Percentiles rank a stretch among this genome's conserved stretches.
These are phyloP conservation scores for Physocladia obscura DNA, from an alignment of 192 early-diverging fungal species.

Conservation along the genomic window DNA sequence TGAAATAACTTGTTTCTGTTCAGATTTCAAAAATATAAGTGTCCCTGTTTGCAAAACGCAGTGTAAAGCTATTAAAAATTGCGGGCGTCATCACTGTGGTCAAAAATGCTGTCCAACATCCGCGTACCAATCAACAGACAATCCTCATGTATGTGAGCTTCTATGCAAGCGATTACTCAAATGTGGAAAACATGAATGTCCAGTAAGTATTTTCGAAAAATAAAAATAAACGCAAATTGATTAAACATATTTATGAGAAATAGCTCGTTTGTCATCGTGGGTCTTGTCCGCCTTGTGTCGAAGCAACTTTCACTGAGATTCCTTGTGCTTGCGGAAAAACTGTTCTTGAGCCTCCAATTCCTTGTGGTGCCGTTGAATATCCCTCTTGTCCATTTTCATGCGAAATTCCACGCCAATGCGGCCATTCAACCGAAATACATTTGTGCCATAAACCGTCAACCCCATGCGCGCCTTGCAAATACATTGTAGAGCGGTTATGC, in stretches of 20 bases:
- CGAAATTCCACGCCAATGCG: background rate
- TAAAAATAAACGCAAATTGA: no score
- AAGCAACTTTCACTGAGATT: background rate
- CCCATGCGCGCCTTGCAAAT: constrained; percentile 3
- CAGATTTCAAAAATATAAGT: no score
- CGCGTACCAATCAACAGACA: background rate
- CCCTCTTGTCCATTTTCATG: constrained; percentile 1
- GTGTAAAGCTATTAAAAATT: background rate
- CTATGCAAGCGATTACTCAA: constrained; percentile 1
- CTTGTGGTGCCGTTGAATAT: background rate
- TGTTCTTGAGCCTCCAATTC: constrained; percentile 16
- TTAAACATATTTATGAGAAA: no score
- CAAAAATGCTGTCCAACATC: constrained; percentile 5
- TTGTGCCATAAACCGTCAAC: background rate
- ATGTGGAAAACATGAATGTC: constrained; percentile 10
- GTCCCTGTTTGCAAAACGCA: constrained; percentile 10
- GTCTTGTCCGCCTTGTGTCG: constrained; percentile 1
- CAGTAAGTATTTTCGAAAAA: no score
- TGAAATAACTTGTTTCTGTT: background rate
- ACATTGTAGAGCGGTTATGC: background rate
- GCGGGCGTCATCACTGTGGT: constrained; percentile 3
- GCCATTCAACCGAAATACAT: background rate
- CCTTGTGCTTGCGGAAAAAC: constrained; percentile 22
- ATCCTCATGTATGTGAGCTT: constrained; percentile 4
- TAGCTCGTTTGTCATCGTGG: constrained; percentile 18